Conservation (phyloP, 257 asterid species). For the Ophiorrhiza pumila region DNA sequence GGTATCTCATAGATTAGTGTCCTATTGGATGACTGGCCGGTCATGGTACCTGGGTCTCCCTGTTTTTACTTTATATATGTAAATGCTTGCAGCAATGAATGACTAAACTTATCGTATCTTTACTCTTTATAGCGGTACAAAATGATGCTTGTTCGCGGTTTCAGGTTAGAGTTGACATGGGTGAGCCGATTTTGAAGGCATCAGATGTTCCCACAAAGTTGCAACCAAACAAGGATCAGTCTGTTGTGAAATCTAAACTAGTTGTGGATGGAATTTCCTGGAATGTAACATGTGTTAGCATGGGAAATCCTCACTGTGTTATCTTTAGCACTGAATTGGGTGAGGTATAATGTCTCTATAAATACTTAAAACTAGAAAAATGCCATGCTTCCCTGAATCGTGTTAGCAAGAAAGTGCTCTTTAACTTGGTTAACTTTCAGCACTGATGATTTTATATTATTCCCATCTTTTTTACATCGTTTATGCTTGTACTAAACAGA, state of each 20-base stretch:
- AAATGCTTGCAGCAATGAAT: not conserved
- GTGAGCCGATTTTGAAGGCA: slow-evolving; percentile 84
- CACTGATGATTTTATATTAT: no score
- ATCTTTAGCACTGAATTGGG: slow-evolving; percentile 53
- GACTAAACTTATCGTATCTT: not conserved
- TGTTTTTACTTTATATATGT: slow-evolving; percentile 1
- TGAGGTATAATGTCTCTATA: slow-evolving; percentile 34
- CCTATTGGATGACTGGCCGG: not conserved
- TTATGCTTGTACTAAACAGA: slow-evolving; percentile 35
- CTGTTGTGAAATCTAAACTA: slow-evolving; percentile 59
- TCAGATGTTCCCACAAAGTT: slow-evolving; percentile 84
- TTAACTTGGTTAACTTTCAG: not conserved
- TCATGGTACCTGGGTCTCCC: not conserved
- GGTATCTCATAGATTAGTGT: slow-evolving; percentile 36
- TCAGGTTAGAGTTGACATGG: slow-evolving; percentile 94
- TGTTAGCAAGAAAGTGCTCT: not conserved
- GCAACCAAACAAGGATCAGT: slow-evolving; percentile 55
- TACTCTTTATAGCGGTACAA: not conserved
- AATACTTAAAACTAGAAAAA: not conserved
- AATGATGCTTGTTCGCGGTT: slow-evolving; percentile 20
- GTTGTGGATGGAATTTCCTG: slow-evolving; percentile 59
- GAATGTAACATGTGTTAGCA: slow-evolving; percentile 85
- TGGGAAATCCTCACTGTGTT: slow-evolving; percentile 92
- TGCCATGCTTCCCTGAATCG: not conserved
- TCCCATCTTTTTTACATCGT: not conserved